Evolutionary conservation across 2,329 filamentous ascomycete species (phyloP).

Genomic region (Emericellopsis atlantica): DNA sequence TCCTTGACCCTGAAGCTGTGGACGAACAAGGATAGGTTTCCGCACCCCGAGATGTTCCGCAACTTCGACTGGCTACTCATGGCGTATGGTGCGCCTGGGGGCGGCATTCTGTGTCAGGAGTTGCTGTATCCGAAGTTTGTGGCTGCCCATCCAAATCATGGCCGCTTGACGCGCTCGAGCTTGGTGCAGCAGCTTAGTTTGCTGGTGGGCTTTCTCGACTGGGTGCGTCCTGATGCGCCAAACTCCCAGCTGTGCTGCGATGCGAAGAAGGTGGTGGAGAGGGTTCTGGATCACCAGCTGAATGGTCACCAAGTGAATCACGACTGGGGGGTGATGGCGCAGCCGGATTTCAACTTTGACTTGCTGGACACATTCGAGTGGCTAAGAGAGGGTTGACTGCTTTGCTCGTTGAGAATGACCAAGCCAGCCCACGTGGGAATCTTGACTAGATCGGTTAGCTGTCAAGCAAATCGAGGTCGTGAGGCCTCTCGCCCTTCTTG

Average conservation of each 20-base stretch:
- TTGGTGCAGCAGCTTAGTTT: constrained; percentile 37
- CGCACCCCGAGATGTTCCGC: constrained; percentile 15
- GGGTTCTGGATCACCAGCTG: constrained; percentile 32
- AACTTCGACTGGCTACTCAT: constrained; percentile 35
- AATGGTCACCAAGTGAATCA: constrained; percentile 12
- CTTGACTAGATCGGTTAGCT: neutral
- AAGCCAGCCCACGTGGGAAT: too few relatives aligned
- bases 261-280: constrained; percentile 30
- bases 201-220: constrained; percentile 34
- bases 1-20: constrained; percentile 29
- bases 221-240: constrained; percentile 29
- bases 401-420: too few relatives aligned
- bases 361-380: constrained; percentile 36
- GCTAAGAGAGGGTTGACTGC: constrained; percentile 10
- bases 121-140: constrained; percentile 25
- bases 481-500: constrained; percentile 3
- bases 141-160: constrained; percentile 9
- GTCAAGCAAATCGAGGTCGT: constrained; percentile 3
- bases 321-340: neutral
- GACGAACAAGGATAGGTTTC: constrained; percentile 29
- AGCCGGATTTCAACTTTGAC: constrained; percentile 27
- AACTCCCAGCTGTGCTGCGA: constrained; percentile 30
- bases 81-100: constrained; percentile 31
- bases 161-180: constrained; percentile 15
- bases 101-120: constrained; percentile 34